Conservation (phyloP, 345 rosid species). For the Populus nigra region DNA sequence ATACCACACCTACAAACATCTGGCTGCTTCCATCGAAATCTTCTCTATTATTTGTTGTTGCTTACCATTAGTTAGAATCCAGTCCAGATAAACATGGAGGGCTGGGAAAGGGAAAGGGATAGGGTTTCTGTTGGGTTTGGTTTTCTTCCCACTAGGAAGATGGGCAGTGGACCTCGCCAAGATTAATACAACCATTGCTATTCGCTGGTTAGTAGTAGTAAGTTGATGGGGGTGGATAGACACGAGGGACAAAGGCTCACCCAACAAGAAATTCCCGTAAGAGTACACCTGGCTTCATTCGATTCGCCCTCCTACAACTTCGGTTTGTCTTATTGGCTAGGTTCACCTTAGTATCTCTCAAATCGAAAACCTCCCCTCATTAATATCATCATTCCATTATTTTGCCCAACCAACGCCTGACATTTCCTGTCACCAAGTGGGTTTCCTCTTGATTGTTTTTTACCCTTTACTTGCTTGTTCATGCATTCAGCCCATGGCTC, state of each 20-base stretch:
- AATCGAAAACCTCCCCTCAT: neutral
- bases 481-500: constrained; percentile 18
- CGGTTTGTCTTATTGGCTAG: constrained; percentile 43
- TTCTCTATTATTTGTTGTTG: constrained; percentile 2
- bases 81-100: neutral
- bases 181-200: neutral
- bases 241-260: constrained; percentile 4
- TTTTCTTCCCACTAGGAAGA: neutral
- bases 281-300: constrained; percentile 16
- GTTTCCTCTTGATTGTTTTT: neutral
- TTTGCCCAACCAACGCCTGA: constrained; percentile 31
- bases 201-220: neutral
- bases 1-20: too few species aligned
- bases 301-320: constrained; percentile 21
- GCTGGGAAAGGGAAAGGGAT: too few species aligned
- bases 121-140: neutral
- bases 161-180: constrained; percentile 3
- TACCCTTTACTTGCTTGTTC: neutral
- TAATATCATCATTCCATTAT: constrained; percentile 2
- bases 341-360: constrained; percentile 19
- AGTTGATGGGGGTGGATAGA: neutral
- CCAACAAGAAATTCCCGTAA: constrained; percentile 32
- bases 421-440: constrained; percentile 22
- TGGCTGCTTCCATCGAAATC: neutral
- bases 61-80: neutral